These are phyloP conservation scores for Eucalyptus brandiana DNA, from an alignment of 345 rosid genomes.

Conservation along the genomic window DNA sequence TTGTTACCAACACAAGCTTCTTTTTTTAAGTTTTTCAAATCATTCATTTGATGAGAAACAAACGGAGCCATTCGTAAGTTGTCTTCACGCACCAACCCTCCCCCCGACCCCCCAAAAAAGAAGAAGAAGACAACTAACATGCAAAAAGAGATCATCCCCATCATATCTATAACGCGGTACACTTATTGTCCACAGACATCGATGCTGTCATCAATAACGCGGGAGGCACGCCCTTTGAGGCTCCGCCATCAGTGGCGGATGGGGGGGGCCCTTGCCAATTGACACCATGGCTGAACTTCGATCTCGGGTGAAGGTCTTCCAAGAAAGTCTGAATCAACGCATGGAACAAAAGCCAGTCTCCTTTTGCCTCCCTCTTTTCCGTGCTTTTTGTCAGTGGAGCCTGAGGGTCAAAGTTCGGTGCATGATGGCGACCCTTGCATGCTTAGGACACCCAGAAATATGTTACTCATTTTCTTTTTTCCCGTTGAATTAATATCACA, in stretches of 20 bases:
- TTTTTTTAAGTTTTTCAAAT: neutral
- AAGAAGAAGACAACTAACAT: neutral
- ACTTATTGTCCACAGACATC: neutral
- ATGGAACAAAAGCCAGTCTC: neutral
- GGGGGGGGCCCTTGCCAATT: neutral
- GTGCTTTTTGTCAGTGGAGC: neutral
- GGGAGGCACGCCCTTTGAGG: neutral
- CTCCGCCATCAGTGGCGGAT: neutral
- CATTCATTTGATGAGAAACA: neutral
- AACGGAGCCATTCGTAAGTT: neutral
- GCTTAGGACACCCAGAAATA: neutral
- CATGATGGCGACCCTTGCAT: neutral
- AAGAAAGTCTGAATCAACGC: neutral
- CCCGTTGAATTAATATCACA: fast-evolving
- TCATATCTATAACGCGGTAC: neutral
- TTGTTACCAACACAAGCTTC: too few species aligned
- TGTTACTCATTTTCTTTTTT: neutral
- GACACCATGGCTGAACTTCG: neutral
- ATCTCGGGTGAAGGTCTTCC: neutral
- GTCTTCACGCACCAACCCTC: too few species aligned
- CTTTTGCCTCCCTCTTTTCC: neutral
- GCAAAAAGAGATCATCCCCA: neutral
- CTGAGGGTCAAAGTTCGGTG: neutral
- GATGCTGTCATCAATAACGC: neutral
- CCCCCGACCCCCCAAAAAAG: too few species aligned